Evolutionary conservation across 768 basidiomycete species (phyloP).

Genomic region (Obba rivulosa): DNA sequence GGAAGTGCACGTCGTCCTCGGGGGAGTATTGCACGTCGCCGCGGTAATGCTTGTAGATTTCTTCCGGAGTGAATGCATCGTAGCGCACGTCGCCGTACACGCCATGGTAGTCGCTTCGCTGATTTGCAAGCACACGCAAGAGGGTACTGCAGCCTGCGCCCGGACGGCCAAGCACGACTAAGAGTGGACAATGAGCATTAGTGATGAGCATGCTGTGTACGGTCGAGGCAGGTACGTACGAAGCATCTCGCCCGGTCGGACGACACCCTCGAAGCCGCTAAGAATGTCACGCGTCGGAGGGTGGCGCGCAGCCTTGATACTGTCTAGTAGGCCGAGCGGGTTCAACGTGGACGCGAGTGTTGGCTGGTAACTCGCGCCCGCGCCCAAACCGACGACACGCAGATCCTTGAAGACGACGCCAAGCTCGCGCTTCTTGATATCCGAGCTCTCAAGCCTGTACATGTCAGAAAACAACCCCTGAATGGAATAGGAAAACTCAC

Average conservation of each 20-base stretch:
- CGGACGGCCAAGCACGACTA: conserved; percentile 82
- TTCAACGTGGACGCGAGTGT: conserved; percentile 64
- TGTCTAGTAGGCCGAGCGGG: conserved; percentile 38
- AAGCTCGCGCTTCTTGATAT: conserved; percentile 48
- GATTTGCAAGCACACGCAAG: conserved; percentile 77
- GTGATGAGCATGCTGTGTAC: background rate
- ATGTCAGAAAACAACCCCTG: background rate
- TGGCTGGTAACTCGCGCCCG: conserved; percentile 46
- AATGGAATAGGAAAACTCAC: conserved; percentile 7
- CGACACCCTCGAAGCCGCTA: conserved; percentile 46
- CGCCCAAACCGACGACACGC: conserved; percentile 53
- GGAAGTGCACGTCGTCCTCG: conserved; percentile 84
- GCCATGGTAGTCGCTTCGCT: conserved; percentile 58
- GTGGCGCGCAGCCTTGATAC: conserved; percentile 43
- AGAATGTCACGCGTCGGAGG: conserved; percentile 58
- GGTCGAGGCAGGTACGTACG: conserved; percentile 37
- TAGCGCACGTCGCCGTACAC: conserved; percentile 72
- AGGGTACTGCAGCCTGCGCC: conserved; percentile 83
- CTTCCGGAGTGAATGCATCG: conserved; percentile 63
- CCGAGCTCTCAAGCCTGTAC: conserved; percentile 40
- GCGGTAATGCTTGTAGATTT: conserved; percentile 60
- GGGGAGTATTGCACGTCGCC: conserved; percentile 81
- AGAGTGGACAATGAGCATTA: background rate
- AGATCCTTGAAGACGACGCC: conserved; percentile 59
- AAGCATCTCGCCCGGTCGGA: conserved; percentile 64